Evolutionary conservation across 2,329 filamentous ascomycete genomes (phyloP), one percentile per base, ranked within the genome.

Genomic region (Colletotrichum magnum): DNA sequence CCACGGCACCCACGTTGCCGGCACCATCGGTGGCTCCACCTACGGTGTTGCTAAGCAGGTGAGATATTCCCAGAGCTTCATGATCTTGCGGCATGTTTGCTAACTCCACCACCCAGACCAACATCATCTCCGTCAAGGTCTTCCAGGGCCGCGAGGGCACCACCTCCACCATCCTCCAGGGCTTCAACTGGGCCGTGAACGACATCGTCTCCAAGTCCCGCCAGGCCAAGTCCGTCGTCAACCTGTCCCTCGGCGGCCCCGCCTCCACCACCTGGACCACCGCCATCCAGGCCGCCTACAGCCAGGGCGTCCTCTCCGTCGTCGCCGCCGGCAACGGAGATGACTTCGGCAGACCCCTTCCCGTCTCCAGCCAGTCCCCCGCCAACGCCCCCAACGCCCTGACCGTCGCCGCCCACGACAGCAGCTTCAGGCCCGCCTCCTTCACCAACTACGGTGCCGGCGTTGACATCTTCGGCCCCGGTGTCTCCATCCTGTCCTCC

Each of bases 291-390:
- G 79, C 77, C 28, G 85, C 86, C 58, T 83, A 83, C 73, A 73
- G 74, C 24, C 74, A 76, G 2, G 87, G 87, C 24, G 78, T 90
- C 39, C 82, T 87, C 59, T 81, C 85, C 2, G 84, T 86, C 36
- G 86, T 88, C 0, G 87, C 88, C 4, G 87, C 88, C 21, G 88
- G 88, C 18, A 89, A 89, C 75, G 75, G 74, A n/a, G 79, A 85
- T 63, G 80, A 81, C 1, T 0, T 6, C 24, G 68, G 64, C 58
- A 26, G 26, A 72, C 72, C 56, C 54, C 54, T 58, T 32, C 58
- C 60, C 15, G 73, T 73, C 43, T 58, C 75, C 6, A 76, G 78
- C 70, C 79, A 75, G 52, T 88, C 86, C 0, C 86, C 87, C 1
- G 86, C 85, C 2, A 85, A 83, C 1, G 82, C 82, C 16, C 73